Percentiles rank a stretch among this genome's conserved stretches.
Evolutionary conservation across 768 basidiomycete species (phyloP).

Genomic region (Lentinus tigrinus): DNA sequence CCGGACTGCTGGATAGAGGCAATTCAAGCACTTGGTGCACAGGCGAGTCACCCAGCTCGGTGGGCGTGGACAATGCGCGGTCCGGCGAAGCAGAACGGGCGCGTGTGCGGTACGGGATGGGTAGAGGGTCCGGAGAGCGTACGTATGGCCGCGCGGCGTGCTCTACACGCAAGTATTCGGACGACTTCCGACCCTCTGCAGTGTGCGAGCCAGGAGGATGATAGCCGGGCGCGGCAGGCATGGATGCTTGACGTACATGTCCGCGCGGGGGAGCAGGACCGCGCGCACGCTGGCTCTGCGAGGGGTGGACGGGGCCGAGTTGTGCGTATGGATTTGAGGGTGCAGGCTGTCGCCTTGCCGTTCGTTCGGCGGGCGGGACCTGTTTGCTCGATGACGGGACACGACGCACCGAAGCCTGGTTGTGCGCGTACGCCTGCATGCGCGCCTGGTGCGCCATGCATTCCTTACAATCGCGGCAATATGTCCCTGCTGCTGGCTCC

Average conservation of each 20-base stretch:
- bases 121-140: conserved; percentile 42
- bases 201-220: background rate
- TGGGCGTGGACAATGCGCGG: conserved; percentile 16
- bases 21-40: conserved; percentile 10
- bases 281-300: conserved; percentile 11
- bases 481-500: conserved; percentile 4
- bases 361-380: conserved; percentile 14
- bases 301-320: conserved; percentile 1
- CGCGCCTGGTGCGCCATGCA: conserved; percentile 14
- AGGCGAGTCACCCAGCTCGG: conserved; percentile 14
- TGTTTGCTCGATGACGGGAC: conserved; percentile 7
- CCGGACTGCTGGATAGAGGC: conserved; percentile 4
- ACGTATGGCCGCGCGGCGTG: conserved; percentile 22
- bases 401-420: conserved; percentile 9
- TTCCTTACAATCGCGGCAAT: conserved; percentile 23
- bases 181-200: conserved; percentile 9
- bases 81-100: conserved; percentile 14
- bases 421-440: conserved; percentile 1
- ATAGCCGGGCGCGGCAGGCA: conserved; percentile 6
- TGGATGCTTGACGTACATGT: conserved; percentile 13
- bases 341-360: conserved; percentile 15
- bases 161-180: conserved; percentile 10
- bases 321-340: conserved; percentile 14
- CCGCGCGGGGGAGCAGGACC: conserved; percentile 13
- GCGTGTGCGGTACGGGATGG: conserved; percentile 42